phyloP scores from a whole-genome alignment of 139 green algal species.

The Coelastrella sp. region DNA sequence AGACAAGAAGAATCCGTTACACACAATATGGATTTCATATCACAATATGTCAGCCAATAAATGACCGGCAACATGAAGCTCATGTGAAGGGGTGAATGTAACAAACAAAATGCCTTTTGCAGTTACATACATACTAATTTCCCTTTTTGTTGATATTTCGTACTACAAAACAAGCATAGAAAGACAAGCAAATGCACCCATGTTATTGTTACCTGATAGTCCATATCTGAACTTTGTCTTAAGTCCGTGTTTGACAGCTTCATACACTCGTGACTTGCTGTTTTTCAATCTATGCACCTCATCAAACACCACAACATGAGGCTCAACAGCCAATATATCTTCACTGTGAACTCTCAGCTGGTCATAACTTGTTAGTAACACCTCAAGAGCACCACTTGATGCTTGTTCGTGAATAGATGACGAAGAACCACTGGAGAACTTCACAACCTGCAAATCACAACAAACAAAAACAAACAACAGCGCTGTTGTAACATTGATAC shows the following conservation, averaged over 20 bases:
- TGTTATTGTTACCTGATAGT: slow-evolving; percentile 50
- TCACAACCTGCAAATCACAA: slow-evolving; percentile 4
- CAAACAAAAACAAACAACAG: no score
- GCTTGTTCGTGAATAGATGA: not conserved
- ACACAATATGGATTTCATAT: no score
- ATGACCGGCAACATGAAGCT: no score
- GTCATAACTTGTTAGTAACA: slow-evolving; percentile 27
- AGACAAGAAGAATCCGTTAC: not conserved
- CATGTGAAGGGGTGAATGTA: no score
- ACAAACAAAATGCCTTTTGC: no score
- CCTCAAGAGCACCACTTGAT: not conserved
- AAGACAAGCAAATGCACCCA: no score
- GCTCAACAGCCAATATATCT: slow-evolving; percentile 3
- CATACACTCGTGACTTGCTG: slow-evolving; percentile 31
- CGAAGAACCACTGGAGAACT: not conserved
- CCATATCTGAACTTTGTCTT: slow-evolving; percentile 58
- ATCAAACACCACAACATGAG: slow-evolving; percentile 68
- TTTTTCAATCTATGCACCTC: slow-evolving; percentile 80
- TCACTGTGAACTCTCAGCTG: not conserved
- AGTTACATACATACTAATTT: no score
- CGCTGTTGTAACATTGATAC: no score
- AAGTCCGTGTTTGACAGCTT: slow-evolving; percentile 46
- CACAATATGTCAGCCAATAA: no score
- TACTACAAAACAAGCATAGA: no score
- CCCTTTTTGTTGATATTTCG: no score